These are phyloP conservation scores for Balamuthia mandrillaris DNA, from an alignment of 208 protist species.

Conservation along the genomic window DNA sequence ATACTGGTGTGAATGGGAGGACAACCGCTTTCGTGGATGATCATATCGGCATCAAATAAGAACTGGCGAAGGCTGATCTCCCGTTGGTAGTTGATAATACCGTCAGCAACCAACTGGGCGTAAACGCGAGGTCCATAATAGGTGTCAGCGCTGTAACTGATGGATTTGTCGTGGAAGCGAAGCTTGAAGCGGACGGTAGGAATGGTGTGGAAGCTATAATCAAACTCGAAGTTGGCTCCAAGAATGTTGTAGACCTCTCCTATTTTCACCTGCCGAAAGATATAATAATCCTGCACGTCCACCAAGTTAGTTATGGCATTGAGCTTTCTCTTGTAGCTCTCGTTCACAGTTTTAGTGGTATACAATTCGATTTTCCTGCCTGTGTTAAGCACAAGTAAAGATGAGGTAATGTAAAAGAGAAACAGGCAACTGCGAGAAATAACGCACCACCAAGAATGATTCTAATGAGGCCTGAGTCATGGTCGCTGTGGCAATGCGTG, in stretches of 20 bases:
- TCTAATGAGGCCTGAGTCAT: conserved; percentile 68
- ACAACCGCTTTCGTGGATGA: conserved; percentile 68
- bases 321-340: conserved; percentile 48
- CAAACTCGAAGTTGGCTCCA: conserved; percentile 62
- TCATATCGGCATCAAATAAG: conserved; percentile 57
- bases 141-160: conserved; percentile 61
- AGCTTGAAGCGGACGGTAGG: conserved; percentile 66
- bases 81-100: conserved; percentile 48
- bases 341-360: conserved; percentile 51
- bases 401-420: neutral
- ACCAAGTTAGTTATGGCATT: conserved; percentile 52
- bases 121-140: conserved; percentile 45
- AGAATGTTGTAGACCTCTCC: conserved; percentile 50
- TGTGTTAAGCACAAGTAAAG: conserved; percentile 27
- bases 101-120: conserved; percentile 32
- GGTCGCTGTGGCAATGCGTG: conserved; percentile 70
- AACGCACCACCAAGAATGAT: conserved; percentile 56
- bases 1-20: conserved; percentile 66
- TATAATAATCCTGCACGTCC: conserved; percentile 44
- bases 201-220: conserved; percentile 69
- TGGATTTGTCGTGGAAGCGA: conserved; percentile 38
- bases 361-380: conserved; percentile 49
- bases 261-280: conserved; percentile 40
- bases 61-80: conserved; percentile 48
- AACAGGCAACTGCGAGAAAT: neutral